These are phyloP conservation scores for Sicyos baderoa DNA, from an alignment of 306 rosid genomes.

Conservation along the genomic window DNA sequence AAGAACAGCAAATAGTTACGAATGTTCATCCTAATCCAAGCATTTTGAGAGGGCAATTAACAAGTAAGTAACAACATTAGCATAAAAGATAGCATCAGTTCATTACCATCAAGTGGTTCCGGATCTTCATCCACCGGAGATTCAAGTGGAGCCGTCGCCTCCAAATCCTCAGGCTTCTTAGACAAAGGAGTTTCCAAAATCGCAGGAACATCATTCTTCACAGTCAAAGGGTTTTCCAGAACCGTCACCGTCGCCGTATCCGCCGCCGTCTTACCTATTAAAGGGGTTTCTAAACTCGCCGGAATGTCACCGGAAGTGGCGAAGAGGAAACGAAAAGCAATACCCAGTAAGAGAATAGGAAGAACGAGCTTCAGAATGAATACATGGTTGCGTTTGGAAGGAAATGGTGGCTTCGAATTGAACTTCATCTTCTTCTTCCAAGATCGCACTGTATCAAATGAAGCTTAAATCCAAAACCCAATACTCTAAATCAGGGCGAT, in stretches of 20 bases:
- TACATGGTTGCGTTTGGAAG: constrained; percentile 35
- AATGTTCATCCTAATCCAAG: background rate
- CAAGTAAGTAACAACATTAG: background rate
- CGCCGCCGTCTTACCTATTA: constrained; percentile 30
- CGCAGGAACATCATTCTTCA: background rate
- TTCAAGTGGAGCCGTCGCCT: background rate
- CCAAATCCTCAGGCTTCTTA: background rate
- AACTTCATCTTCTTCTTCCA: constrained; percentile 40
- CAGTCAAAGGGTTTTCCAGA: background rate
- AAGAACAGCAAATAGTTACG: background rate
- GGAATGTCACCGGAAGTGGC: constrained; percentile 38
- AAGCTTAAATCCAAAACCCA: constrained; percentile 11
- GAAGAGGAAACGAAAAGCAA: constrained; percentile 54
- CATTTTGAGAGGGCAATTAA: background rate
- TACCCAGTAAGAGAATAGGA: constrained; percentile 41
- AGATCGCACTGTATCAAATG: background rate
- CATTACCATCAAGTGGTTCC: constrained; percentile 6
- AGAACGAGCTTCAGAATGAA: constrained; percentile 39
- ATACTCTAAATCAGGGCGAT: constrained; percentile 7
- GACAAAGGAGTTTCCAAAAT: background rate
- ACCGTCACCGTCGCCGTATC: constrained; percentile 18
- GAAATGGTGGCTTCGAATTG: constrained; percentile 35
- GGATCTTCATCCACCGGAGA: background rate
- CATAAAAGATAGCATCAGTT: background rate
- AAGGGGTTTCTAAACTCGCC: constrained; percentile 36